Base-by-base conservation (phyloP, 1,284 basidiomycete genomes). In the Pyrrhoderma noxium region DNA sequence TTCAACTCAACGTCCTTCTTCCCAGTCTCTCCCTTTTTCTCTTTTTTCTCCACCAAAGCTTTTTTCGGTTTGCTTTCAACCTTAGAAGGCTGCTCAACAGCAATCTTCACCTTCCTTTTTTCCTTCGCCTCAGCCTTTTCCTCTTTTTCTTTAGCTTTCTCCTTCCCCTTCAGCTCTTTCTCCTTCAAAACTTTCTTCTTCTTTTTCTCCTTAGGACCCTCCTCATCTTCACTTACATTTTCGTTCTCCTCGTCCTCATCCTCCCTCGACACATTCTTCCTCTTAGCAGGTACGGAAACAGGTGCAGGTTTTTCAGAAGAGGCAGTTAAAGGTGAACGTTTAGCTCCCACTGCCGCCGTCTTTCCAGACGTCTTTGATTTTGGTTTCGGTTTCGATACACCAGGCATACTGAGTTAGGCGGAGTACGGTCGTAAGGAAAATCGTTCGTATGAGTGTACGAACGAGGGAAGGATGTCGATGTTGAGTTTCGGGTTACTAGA, bases 71-170 rank as follows among this genome's bases (percentile, higher is more conserved):
- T 14, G 38, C 8, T 40, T 40, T 14, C 38, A 31, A 31, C 27
- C n/a, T n/a, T n/a, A 31, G 27, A 31, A 31, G 11, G 27, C 27
- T 40, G n/a, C 27, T 19, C 22, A n/a, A n/a, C 16, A 36, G 13
- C 36, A 19, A 43, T 31, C 27, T 47, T 52, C 36, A 16, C 38
- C 27, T 40, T 41, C 37, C 40, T 19, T 45, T 40, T 41, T 3
- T 19, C 40, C 23, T 37, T 35, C n/a, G 14, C 39, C 34, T 22
- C 44, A 43, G 46, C 52, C 44, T 39, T 40, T 38, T 57, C 54
- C 25, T 45, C 38, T 22, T 16, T 45, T 11, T 41, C 48, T 0
- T 55, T 48, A 25, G 35, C 34, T 36, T 27, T n/a, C 55, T 45
- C 23, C 2, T 47, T 51, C 43, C 36, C 43, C 42, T 47, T 43